Percentiles rank a stretch among this genome's conserved stretches.
These are phyloP conservation scores for Solanum peruvianum DNA, from an alignment of 257 asterid genomes.

Conservation along the genomic window DNA sequence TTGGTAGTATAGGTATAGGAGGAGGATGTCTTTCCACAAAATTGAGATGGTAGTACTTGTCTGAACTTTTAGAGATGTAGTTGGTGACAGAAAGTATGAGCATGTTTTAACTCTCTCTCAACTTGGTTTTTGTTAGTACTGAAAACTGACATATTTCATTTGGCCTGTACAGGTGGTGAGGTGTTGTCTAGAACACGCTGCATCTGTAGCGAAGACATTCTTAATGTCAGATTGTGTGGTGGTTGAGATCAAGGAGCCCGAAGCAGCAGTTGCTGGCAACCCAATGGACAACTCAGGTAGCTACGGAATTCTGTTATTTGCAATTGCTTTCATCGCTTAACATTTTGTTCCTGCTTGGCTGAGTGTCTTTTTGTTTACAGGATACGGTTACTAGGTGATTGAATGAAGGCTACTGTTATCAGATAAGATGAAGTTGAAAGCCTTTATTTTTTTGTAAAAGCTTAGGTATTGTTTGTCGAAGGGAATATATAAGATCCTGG, in stretches of 20 bases:
- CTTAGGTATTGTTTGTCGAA: conserved; percentile 6
- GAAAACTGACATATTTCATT: not conserved
- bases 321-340: not conserved
- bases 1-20: not conserved
- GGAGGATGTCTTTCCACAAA: not conserved
- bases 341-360: not conserved
- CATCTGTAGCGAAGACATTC: conserved; percentile 93
- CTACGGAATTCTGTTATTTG: not conserved
- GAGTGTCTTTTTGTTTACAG: conserved; percentile 16
- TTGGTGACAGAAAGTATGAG: not conserved
- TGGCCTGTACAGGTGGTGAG: conserved; percentile 60
- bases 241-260: conserved; percentile 91
- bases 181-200: conserved; percentile 91
- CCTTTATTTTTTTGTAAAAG: conserved; percentile 26
- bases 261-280: conserved; percentile 51
- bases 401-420: not conserved
- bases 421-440: not conserved
- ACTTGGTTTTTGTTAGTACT: not conserved
- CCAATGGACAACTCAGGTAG: conserved; percentile 98
- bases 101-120: not conserved
- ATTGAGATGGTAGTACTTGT: no score
- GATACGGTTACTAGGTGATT: conserved; percentile 56
- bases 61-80: no score
- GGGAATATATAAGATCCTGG: conserved; percentile 9
- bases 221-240: conserved; percentile 97